Evolutionary conservation across 345 rosid species (phyloP), one percentile per base, ranked within the genome.

Genomic region (Corchorus olitorius): DNA sequence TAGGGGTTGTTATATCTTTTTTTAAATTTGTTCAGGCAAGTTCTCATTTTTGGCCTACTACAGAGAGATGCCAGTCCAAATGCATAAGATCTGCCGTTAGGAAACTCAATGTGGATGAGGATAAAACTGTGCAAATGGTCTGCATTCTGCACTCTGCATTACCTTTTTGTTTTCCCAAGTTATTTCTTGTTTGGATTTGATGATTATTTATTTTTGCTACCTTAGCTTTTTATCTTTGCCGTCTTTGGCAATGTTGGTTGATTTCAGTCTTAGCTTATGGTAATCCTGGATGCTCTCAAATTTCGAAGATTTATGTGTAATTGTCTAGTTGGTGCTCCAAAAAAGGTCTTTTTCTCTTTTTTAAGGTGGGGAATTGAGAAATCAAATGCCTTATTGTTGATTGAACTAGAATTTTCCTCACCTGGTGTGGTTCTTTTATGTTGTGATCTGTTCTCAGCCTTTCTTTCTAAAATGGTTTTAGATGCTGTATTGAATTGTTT

Each of bases 121-220:
- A 81, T 65, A 75, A 83, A 75, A 80, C 82, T 74, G 34, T 77
- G 45, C 58, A 81, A 69, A 83, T 85, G 98, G 97, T 93, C 83
- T 20, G 69, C 27, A 61, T 49, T 63, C 16, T 41, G 35, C 53
- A 11, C 17, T 65, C n/a, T n/a, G 20, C 59, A 20, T 56, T 37
- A 50, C 52, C 8, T 39, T 72, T 72, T 10, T 5, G 17, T n/a
- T 59, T 72, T 3, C 58, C 33, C 65, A 14, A 50, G 60, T 70
- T 70, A 1, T 65, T 67, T 48, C 55, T 67, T 67, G 43, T 49
- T 68, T 27, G 20, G 58, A 27, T 48, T 68, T 56, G 27, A 8
- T 68, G 41, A 48, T 41, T 33, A 46, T 33, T 33, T 16, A 27
- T 50, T 70, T 70, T 1, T 70, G 27, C 60, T 35, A 34, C 43